Evolutionary conservation across 345 rosid genomes (phyloP).

Genomic region (Balakata baccata): DNA sequence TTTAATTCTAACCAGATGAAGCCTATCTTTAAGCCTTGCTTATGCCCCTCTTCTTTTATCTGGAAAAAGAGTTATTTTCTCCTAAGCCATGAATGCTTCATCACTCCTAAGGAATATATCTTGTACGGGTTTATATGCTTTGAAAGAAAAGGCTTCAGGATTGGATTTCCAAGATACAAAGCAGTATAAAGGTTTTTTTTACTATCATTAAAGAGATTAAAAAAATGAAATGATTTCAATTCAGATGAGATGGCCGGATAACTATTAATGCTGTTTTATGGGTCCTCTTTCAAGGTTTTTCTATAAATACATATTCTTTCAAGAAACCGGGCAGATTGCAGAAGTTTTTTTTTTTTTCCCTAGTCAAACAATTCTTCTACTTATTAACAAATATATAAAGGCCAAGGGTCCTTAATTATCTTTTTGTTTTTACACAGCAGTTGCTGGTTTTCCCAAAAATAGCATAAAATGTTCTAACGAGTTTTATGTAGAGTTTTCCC

Average conservation of each 20-base stretch:
- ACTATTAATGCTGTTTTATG: neutral
- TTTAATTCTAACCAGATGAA: neutral
- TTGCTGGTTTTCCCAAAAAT: neutral
- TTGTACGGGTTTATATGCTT: neutral
- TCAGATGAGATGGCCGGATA: no score
- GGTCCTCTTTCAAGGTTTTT: neutral
- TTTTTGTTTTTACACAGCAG: neutral
- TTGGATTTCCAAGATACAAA: neutral
- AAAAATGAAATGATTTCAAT: no score
- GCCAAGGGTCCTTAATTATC: no score
- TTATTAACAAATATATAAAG: no score
- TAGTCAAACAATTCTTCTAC: no score
- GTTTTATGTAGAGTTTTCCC: neutral
- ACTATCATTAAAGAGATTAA: no score
- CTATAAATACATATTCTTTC: no score
- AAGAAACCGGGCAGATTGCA: no score
- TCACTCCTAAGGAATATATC: neutral
- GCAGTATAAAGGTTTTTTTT: neutral
- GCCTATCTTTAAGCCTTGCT: constrained; percentile 1
- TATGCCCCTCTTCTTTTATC: constrained; percentile 2
- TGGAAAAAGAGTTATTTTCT: neutral
- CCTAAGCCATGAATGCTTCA: neutral
- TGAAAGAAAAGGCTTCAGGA: neutral
- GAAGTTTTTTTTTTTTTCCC: no score
- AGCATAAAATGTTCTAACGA: neutral